Evolutionary conservation across 805 yeast species (phyloP).

Genomic region (Lachancea lanzarotensis): DNA sequence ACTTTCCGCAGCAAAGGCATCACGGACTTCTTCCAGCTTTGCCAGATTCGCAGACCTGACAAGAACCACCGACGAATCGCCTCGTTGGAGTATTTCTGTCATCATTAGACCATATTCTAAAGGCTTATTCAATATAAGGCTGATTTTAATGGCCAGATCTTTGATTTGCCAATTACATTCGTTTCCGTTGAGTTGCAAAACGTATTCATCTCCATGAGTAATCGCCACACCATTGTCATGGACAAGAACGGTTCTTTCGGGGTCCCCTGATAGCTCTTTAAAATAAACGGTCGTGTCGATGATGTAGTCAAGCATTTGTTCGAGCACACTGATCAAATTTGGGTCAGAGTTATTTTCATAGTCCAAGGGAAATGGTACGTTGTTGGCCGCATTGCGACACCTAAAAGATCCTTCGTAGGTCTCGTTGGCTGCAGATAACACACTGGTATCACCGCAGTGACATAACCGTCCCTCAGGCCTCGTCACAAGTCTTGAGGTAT

Average conservation of each 20-base stretch:
- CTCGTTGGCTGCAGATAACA: conserved; percentile 13
- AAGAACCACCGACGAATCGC: conserved; percentile 18
- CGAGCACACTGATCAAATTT: conserved; percentile 11
- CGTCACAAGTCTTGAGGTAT: conserved; percentile 22
- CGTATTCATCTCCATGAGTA: conserved; percentile 14
- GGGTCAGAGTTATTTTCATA: conserved; percentile 6
- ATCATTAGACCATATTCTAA: conserved; percentile 23
- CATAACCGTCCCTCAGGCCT: conserved; percentile 30
- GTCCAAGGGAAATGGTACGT: not conserved
- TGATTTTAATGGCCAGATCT: conserved; percentile 23
- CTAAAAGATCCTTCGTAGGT: not conserved
- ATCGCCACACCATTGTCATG: conserved; percentile 5
- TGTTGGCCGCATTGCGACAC: conserved; percentile 3
- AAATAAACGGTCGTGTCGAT: conserved; percentile 17
- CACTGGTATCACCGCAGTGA: conserved; percentile 29
- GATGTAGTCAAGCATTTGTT: conserved; percentile 23
- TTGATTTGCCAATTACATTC: conserved; percentile 21
- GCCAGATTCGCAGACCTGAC: conserved; percentile 15
- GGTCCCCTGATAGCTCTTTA: conserved; percentile 9
- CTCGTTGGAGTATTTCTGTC: conserved; percentile 15
- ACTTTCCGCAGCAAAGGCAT: conserved; percentile 18
- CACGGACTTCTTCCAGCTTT: conserved; percentile 14
- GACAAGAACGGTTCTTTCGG: conserved; percentile 1
- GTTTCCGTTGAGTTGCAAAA: conserved; percentile 24
- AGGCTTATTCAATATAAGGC: conserved; percentile 21